phyloP scores from a whole-genome alignment of 352 stramenopile genomes.

The Pythium scleroteichum region DNA sequence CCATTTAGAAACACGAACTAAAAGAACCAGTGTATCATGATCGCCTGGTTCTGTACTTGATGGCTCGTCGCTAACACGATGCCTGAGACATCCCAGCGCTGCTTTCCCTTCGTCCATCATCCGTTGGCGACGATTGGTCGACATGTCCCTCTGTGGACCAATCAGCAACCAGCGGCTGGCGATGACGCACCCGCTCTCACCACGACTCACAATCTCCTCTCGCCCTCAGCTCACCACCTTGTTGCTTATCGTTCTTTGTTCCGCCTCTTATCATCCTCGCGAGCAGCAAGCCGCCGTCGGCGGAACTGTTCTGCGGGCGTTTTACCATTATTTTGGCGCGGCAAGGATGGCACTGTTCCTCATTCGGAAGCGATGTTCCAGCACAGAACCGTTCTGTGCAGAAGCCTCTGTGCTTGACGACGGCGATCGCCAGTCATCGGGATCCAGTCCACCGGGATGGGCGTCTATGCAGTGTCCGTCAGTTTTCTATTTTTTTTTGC shows the following conservation, averaged over 20 bases:
- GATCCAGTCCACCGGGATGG: too few species aligned
- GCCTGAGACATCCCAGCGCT: constrained; percentile 15
- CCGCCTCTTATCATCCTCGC: not conserved
- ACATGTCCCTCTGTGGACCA: constrained; percentile 3
- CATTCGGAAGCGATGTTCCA: too few species aligned
- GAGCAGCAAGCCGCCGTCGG: too few species aligned
- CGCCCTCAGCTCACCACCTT: too few species aligned
- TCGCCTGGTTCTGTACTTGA: not conserved
- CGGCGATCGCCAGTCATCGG: too few species aligned
- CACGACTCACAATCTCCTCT: not conserved
- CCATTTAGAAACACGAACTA: constrained; percentile 13
- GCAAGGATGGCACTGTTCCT: not conserved
- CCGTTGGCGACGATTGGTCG: constrained; percentile 9
- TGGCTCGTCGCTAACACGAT: constrained; percentile 2
- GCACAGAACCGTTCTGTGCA: too few species aligned
- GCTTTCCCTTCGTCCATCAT: not conserved
- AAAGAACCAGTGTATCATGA: not conserved
- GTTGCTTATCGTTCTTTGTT: not conserved
- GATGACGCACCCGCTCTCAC: constrained; percentile 20
- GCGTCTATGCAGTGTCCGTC: too few species aligned
- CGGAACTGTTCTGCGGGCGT: too few species aligned
- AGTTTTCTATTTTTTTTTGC: too few species aligned
- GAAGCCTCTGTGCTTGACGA: too few species aligned
- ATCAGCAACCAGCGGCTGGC: not conserved
- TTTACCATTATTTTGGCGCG: constrained; percentile 2